phyloP scores from a whole-genome alignment of 129 eudicot species.

The Flaveria ramosissima region DNA sequence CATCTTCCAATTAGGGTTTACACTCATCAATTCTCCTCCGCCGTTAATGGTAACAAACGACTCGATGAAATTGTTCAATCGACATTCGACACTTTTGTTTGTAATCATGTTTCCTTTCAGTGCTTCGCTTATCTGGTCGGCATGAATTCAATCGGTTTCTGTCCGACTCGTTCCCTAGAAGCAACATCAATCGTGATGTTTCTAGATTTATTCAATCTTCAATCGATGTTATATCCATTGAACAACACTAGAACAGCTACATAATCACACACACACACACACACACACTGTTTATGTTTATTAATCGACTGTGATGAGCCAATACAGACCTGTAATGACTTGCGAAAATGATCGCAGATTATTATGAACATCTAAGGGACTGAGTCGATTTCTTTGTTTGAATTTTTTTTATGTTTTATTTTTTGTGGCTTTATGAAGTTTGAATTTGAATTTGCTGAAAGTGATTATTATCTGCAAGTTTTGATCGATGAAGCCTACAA shows the following conservation, averaged over 20 bases:
- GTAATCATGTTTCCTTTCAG: too few species aligned
- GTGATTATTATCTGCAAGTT: conserved; percentile 18
- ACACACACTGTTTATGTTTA: too few species aligned
- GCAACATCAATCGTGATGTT: conserved; percentile 56
- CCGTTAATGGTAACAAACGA: too few species aligned
- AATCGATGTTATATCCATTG: not conserved
- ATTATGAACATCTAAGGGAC: conserved; percentile 95
- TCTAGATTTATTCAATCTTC: not conserved
- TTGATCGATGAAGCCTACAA: conserved; percentile 37
- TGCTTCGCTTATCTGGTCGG: conserved; percentile 61
- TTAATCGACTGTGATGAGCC: conserved; percentile 49
- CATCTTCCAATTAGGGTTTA: conserved; percentile 14
- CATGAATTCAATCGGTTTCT: conserved; percentile 43
- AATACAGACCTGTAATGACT: conserved; percentile 86
- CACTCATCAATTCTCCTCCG: not conserved
- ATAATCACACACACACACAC: not conserved
- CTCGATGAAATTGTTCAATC: too few species aligned
- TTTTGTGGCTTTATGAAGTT: conserved; percentile 13
- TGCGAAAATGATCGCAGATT: conserved; percentile 85
- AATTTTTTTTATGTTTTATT: not conserved
- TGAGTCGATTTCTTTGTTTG: conserved; percentile 39
- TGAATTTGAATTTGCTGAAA: conserved; percentile 30
- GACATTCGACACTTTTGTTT: too few species aligned
- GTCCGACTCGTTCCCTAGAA: conserved; percentile 77
- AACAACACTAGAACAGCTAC: conserved; percentile 45